Conservation (phyloP, 192 early-diverging fungal species). For the Umbelopsis isabellina region DNA sequence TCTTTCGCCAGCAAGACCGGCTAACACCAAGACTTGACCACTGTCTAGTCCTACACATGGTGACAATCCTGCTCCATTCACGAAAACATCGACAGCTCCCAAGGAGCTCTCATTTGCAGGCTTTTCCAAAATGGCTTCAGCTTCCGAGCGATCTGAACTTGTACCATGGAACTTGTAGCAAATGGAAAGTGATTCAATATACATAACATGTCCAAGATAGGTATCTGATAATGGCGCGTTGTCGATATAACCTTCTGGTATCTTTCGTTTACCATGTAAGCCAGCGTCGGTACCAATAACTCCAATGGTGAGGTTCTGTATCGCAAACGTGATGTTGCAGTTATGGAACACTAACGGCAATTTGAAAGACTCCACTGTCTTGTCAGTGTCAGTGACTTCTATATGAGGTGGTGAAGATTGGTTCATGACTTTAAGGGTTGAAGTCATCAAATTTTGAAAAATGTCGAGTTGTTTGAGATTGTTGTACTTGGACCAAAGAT, state of each 20-base stretch:
- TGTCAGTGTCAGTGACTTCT: background rate
- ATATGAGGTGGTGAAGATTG: background rate
- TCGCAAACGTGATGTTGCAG: background rate
- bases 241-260: slow-evolving; percentile 33
- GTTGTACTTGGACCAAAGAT: slow-evolving; percentile 5
- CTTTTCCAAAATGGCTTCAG: background rate
- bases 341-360: background rate
- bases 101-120: background rate
- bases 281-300: slow-evolving; percentile 25
- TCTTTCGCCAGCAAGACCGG: slow-evolving; percentile 3
- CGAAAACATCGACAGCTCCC: background rate
- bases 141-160: background rate
- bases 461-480: background rate
- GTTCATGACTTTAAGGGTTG: background rate
- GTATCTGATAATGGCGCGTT: slow-evolving; percentile 37
- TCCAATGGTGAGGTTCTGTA: slow-evolving; percentile 8
- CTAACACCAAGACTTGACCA: background rate
- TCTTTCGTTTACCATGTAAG: background rate
- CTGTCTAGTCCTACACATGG: background rate
- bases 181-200: slow-evolving; percentile 24
- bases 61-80: background rate
- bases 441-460: background rate
- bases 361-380: background rate
- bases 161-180: slow-evolving; percentile 22
- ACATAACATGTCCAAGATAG: background rate